Evolutionary conservation across 345 rosid species (phyloP).

Genomic region (Anacardium occidentale): DNA sequence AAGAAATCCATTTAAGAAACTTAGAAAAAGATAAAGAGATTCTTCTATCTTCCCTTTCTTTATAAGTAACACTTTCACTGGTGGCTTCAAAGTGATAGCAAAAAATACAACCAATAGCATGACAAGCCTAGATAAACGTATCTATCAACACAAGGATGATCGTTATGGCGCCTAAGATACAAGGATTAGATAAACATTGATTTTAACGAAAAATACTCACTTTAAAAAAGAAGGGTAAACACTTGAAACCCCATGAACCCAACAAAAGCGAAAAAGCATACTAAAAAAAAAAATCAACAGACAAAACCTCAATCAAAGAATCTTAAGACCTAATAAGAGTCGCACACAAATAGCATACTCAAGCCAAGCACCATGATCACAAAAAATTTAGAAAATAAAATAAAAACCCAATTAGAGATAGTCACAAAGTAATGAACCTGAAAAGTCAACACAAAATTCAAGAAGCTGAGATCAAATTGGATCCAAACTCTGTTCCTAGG

Average conservation of each 20-base stretch:
- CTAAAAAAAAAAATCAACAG: slow-evolving; percentile 4
- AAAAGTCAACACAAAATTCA: slow-evolving; percentile 2
- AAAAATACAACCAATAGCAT: neutral
- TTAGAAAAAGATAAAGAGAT: too few relatives aligned
- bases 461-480: slow-evolving; percentile 26
- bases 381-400: neutral
- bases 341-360: slow-evolving; percentile 16
- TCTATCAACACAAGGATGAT: too few relatives aligned
- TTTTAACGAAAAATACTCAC: slow-evolving; percentile 9
- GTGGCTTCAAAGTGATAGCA: neutral
- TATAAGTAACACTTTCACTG: too few relatives aligned
- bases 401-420: slow-evolving; percentile 23
- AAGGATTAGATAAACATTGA: slow-evolving; percentile 20
- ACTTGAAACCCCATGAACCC: slow-evolving; percentile 7
- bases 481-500: slow-evolving; percentile 15
- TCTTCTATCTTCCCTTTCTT: too few relatives aligned
- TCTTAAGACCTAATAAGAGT: slow-evolving; percentile 1
- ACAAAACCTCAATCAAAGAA: slow-evolving; percentile 19
- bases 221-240: neutral
- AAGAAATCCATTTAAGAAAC: too few relatives aligned
- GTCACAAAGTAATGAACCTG: slow-evolving; percentile 26
- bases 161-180: slow-evolving; percentile 20
- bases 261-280: slow-evolving; percentile 1
- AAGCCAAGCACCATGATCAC: slow-evolving; percentile 8
- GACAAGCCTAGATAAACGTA: neutral